Evolutionary conservation across 2,329 filamentous ascomycete species (phyloP).

Genomic region (Podosphaera aphanis): DNA sequence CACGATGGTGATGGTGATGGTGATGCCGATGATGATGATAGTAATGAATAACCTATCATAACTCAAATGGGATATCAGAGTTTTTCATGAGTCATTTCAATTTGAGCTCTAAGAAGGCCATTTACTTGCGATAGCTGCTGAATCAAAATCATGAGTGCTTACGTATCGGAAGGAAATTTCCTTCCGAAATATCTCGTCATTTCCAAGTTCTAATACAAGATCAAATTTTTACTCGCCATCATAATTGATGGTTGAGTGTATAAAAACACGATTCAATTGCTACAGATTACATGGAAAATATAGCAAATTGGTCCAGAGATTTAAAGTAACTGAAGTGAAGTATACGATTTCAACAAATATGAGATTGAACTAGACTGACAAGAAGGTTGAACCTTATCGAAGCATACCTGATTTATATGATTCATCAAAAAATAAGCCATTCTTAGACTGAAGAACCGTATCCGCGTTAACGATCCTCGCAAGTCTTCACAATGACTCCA

Average conservation of each 20-base stretch:
- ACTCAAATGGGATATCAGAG: neutral
- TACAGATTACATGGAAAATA: neutral
- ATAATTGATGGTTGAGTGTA: neutral
- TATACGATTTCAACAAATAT: neutral
- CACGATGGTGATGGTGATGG: neutral
- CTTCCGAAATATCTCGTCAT: neutral
- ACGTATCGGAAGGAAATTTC: neutral
- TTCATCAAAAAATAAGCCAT: no score
- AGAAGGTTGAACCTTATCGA: neutral
- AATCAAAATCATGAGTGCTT: neutral
- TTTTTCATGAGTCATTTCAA: neutral
- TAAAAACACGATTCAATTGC: neutral
- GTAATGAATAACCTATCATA: neutral
- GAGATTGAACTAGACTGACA: neutral
- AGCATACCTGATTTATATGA: neutral
- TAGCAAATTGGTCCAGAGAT: neutral
- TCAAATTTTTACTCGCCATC: neutral
- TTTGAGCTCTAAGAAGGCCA: neutral
- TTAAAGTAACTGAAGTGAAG: neutral
- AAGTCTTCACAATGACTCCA: neutral
- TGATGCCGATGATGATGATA: neutral
- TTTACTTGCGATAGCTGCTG: neutral
- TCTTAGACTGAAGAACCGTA: no score
- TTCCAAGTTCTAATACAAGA: neutral
- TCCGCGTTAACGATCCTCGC: neutral